Evolutionary conservation across 345 rosid species (phyloP).

Genomic region (Acer campestre): DNA sequence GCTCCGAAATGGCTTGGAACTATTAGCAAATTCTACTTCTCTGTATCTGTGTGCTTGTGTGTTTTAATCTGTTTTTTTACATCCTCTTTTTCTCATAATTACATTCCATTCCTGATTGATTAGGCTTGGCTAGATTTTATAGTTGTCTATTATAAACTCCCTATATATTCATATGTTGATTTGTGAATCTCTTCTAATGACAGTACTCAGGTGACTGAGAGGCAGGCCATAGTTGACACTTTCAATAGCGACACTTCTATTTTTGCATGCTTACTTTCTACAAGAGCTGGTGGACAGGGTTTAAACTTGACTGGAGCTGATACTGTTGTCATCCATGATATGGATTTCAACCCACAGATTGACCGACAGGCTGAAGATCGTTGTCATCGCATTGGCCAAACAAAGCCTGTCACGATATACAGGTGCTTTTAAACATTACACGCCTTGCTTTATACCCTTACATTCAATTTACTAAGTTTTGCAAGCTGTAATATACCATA

Average conservation of each 20-base stretch:
- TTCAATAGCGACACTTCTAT: constrained; percentile 81
- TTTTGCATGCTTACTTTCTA: constrained; percentile 83
- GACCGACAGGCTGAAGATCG: constrained; percentile 97
- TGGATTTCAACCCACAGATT: constrained; percentile 98
- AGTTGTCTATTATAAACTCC: not conserved
- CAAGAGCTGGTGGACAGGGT: constrained; percentile 98
- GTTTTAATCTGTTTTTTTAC: too few relatives aligned
- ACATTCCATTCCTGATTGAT: not conserved
- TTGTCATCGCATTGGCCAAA: constrained; percentile 96
- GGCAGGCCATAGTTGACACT: constrained; percentile 85
- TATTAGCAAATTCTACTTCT: not conserved
- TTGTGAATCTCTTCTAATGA: not conserved
- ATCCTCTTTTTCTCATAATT: too few relatives aligned
- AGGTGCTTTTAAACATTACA: constrained; percentile 43
- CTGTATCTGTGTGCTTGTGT: not conserved
- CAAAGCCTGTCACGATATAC: constrained; percentile 84
- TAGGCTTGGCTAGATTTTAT: not conserved
- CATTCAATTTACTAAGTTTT: too few relatives aligned
- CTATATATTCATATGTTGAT: not conserved
- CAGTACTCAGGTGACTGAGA: constrained; percentile 90
- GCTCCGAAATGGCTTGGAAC: not conserved
- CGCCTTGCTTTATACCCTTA: not conserved
- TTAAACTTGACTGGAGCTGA: constrained; percentile 94
- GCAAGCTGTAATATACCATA: not conserved
- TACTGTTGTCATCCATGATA: constrained; percentile 82